Conservation (phyloP, 2,329 filamentous ascomycete genomes). For the Chalara sp. region DNA sequence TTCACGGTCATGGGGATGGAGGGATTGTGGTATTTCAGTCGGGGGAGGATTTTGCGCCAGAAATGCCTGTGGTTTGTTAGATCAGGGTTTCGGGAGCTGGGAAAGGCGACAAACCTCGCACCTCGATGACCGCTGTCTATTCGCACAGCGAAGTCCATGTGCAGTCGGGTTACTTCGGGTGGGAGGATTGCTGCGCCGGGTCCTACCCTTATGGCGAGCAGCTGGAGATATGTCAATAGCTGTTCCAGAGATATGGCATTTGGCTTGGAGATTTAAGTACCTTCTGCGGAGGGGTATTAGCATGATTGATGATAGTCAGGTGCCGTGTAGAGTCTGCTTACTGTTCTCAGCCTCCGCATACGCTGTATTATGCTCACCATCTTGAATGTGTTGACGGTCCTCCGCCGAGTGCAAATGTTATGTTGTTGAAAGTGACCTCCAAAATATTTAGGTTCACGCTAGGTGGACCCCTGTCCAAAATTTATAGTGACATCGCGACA, state of each 20-base stretch:
- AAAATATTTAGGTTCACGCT: conserved; percentile 22
- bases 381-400: conserved; percentile 13
- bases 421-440: conserved; percentile 2
- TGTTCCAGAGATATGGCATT: conserved; percentile 2
- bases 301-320: conserved; percentile 11
- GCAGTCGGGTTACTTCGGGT: conserved; percentile 65
- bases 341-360: conserved; percentile 66
- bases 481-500: not conserved
- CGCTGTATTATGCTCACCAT: conserved; percentile 58
- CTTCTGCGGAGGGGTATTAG: conserved; percentile 29
- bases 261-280: conserved; percentile 27
- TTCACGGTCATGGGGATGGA: conserved; percentile 75
- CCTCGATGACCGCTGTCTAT: conserved; percentile 64
- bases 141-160: conserved; percentile 62
- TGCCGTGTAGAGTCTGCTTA: conserved; percentile 39
- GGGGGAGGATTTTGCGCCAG: conserved; percentile 75
- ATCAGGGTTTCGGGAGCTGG: conserved; percentile 19
- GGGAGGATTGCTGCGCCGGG: conserved; percentile 79
- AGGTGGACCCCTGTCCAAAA: conserved; percentile 15
- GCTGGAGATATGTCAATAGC: conserved; percentile 38
- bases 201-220: conserved; percentile 70
- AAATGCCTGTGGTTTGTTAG: conserved; percentile 61
- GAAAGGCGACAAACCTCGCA: conserved; percentile 47
- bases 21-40: conserved; percentile 93
- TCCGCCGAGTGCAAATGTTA: not conserved